Evolutionary conservation across 768 basidiomycete species (phyloP).

Genomic region (Termitomyces bulborhizus): DNA sequence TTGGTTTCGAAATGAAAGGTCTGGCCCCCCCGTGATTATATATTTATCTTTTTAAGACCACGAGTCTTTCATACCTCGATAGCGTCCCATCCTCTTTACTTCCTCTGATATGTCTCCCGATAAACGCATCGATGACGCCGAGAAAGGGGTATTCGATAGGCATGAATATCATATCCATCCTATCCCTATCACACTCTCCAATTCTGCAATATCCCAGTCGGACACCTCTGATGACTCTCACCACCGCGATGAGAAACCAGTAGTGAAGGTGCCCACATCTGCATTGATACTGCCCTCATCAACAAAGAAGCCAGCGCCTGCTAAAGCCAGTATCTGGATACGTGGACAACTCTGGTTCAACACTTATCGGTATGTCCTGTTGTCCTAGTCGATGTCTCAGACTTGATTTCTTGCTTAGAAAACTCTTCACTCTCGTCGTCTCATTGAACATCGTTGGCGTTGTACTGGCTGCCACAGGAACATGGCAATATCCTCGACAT

Average conservation of each 20-base stretch:
- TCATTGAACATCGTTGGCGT: slow-evolving; percentile 55
- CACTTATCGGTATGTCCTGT: slow-evolving; percentile 53
- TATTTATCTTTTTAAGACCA: slow-evolving; percentile 12
- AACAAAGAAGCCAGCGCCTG: slow-evolving; percentile 18
- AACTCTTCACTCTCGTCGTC: slow-evolving; percentile 65
- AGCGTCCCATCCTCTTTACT: background rate
- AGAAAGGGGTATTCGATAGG: slow-evolving; percentile 28
- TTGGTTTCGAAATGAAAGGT: slow-evolving; percentile 14
- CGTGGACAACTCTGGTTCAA: slow-evolving; percentile 72
- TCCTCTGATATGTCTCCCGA: slow-evolving; percentile 13
- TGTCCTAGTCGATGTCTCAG: background rate
- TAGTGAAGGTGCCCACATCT: background rate
- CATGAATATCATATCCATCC: slow-evolving; percentile 21
- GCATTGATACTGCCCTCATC: slow-evolving; percentile 5
- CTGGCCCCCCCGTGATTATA: slow-evolving; percentile 12
- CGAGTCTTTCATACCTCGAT: slow-evolving; percentile 2
- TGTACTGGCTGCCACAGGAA: slow-evolving; percentile 51
- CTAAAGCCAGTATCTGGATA: slow-evolving; percentile 48
- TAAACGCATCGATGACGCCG: slow-evolving; percentile 27
- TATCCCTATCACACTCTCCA: slow-evolving; percentile 15
- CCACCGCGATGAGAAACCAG: background rate
- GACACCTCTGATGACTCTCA: slow-evolving; percentile 1
- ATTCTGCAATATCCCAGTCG: slow-evolving; percentile 9
- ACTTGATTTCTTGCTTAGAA: slow-evolving; percentile 31
- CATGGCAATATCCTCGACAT: slow-evolving; percentile 60